Evolutionary conservation across 2,329 filamentous ascomycete genomes (phyloP).

Genomic region (Ophiostoma sp.): DNA sequence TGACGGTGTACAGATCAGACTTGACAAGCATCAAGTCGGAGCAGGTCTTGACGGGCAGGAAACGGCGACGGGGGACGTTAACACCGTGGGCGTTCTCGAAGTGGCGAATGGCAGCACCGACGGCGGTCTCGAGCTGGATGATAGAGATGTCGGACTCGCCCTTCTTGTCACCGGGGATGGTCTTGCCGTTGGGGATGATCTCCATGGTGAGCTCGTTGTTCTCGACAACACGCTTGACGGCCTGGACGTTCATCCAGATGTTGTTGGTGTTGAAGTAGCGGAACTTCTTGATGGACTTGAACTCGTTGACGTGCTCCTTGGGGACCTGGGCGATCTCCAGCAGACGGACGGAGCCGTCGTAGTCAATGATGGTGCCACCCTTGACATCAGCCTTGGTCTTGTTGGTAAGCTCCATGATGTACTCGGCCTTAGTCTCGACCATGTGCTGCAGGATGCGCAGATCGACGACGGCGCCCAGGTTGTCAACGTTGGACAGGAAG

Average conservation of each 20-base stretch:
- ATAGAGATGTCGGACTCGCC: constrained; percentile 97
- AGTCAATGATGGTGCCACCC: constrained; percentile 99
- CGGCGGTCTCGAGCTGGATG: constrained; percentile 96
- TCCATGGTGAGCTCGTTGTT: constrained; percentile 98
- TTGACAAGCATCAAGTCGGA: constrained; percentile 99
- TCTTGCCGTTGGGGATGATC: constrained; percentile 99
- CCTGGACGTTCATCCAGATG: constrained; percentile 98
- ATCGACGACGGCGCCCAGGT: constrained; percentile 95
- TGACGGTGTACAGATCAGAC: constrained; percentile 96
- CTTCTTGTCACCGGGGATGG: constrained; percentile 98
- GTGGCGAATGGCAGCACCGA: constrained; percentile 96
- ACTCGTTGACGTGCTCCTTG: constrained; percentile 99
- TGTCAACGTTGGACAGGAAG: constrained; percentile 99
- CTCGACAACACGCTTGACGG: constrained; percentile 97
- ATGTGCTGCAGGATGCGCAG: constrained; percentile 98
- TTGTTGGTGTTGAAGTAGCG: constrained; percentile 99
- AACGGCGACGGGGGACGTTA: constrained; percentile 94
- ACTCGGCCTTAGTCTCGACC: constrained; percentile 94
- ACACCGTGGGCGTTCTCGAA: constrained; percentile 98
- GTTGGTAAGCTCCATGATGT: constrained; percentile 99
- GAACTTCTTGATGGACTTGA: constrained; percentile 99
- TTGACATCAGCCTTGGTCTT: constrained; percentile 99
- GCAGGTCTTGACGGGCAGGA: constrained; percentile 99
- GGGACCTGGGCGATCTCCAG: constrained; percentile 98
- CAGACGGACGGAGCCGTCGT: constrained; percentile 92